Base-by-base conservation (phyloP, 2,329 filamentous ascomycete genomes). In the Fusarium burgessii region DNA sequence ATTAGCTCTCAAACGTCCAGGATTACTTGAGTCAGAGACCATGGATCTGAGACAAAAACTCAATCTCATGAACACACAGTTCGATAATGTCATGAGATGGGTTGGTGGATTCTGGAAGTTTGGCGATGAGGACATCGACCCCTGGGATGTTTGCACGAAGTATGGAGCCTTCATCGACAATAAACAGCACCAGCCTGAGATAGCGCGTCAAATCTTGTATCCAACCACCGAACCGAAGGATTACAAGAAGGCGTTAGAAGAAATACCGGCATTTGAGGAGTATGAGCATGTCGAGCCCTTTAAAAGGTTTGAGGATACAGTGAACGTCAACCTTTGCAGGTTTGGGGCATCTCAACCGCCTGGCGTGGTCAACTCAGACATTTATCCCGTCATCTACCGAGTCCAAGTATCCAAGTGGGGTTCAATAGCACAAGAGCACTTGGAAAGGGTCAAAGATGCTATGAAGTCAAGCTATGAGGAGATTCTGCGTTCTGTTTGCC, bases 391-490 rank as follows among this genome's bases (percentile, higher is more conserved):
- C 50, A 23, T 54, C 25, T 54, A 54, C 10, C 36, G 35, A 40
- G 23, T 29, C 4, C 50, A 54, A 20, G 35, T 54, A 29, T 54
- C 36, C 35, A 54, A 54, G 23, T 54, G 36, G 50, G 10, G 36
- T 4, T 20, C 12, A 9, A 54, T 54, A 8, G 50, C 50, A n/a
- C 36, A 41, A 17, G 50, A 54, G 36, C 50, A 54, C 35, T 29
- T 54, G 9, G 35, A 41, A 12, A 54, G 50, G 32, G 50, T 54
- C 36, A 54, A 29, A 20, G 36, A 41, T 17, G 50, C 50, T 17
- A n/a, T 54, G 36, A 54, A 54, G 36, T 20, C 36, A 6, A 54
- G 50, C 25, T 54, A 54, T 41, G 50, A 54, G 25, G 36, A 27
- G n/a, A 54, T 54, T 3, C 35, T 54, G 25, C 7, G 11, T 27